Conservation (phyloP, 768 basidiomycete species). For the Hericium coralloides region DNA sequence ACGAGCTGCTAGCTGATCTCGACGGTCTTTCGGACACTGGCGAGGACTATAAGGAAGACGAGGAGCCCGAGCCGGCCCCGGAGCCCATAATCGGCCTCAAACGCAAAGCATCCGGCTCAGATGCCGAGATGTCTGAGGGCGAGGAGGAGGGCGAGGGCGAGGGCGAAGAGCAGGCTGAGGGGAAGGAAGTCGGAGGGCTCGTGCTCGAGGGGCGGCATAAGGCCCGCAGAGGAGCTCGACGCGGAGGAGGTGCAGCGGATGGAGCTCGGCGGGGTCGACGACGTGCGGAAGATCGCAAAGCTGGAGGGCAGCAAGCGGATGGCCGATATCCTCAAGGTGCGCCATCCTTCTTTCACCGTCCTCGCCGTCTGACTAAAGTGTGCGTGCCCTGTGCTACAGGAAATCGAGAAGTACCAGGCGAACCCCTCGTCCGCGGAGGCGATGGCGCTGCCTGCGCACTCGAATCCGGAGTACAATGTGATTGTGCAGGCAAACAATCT, state of each 20-base stretch:
- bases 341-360: not conserved
- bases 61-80: slow-evolving; percentile 18
- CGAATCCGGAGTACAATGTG: slow-evolving; percentile 92
- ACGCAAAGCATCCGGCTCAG: slow-evolving; percentile 53
- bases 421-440: slow-evolving; percentile 74
- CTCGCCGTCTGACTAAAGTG: not conserved
- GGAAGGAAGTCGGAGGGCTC: slow-evolving; percentile 39
- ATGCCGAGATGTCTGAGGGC: slow-evolving; percentile 48
- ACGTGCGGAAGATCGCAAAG: slow-evolving; percentile 84
- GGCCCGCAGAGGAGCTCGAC: slow-evolving; percentile 94
- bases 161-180: slow-evolving; percentile 32
- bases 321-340: slow-evolving; percentile 76
- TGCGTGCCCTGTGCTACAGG: slow-evolving; percentile 36
- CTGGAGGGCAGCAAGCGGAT: slow-evolving; percentile 83
- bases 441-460: slow-evolving; percentile 71
- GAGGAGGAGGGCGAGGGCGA: slow-evolving; percentile 28
- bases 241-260: slow-evolving; percentile 90
- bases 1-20: slow-evolving; percentile 89
- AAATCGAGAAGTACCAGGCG: slow-evolving; percentile 79
- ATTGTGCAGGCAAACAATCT: slow-evolving; percentile 98
- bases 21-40: slow-evolving; percentile 69
- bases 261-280: slow-evolving; percentile 79
- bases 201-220: slow-evolving; percentile 78
- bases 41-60: slow-evolving; percentile 38
- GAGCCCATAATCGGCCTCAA: slow-evolving; percentile 35